phyloP scores from a whole-genome alignment of 805 yeast species.

The Allodekkera sacchari region DNA sequence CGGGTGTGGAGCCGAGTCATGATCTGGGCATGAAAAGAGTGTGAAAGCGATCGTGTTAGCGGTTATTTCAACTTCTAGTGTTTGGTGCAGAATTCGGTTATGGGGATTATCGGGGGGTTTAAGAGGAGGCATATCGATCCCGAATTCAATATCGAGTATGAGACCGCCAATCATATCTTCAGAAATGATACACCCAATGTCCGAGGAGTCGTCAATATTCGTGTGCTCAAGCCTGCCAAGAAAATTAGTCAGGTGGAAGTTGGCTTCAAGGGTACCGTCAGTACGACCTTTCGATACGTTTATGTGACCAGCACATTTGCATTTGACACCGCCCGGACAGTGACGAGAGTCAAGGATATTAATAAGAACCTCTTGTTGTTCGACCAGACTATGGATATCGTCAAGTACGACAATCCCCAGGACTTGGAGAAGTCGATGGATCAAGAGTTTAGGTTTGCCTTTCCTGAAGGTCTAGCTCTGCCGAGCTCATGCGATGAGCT shows the following conservation, averaged over 20 bases:
- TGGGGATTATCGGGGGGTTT: not conserved
- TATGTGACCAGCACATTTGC: constrained; percentile 2
- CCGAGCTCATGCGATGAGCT: constrained; percentile 2
- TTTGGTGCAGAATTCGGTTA: no score
- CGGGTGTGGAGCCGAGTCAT: no score
- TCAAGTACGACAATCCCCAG: not conserved
- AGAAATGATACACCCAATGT: constrained; percentile 3
- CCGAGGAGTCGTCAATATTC: constrained; percentile 1
- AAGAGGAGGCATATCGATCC: not conserved
- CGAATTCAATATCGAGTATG: constrained; percentile 1
- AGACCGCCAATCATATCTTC: constrained; percentile 1
- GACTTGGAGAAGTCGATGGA: not conserved
- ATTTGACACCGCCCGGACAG: constrained; percentile 1
- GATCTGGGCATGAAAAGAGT: no score
- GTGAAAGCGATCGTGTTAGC: no score
- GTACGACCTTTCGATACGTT: constrained; percentile 1
- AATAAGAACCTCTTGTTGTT: not conserved
- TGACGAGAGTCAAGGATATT: constrained; percentile 2
- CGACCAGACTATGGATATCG: not conserved
- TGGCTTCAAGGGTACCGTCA: constrained; percentile 2
- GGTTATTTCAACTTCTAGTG: no score
- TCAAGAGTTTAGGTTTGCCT: not conserved
- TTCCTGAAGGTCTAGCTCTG: not conserved
- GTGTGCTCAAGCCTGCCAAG: not conserved
- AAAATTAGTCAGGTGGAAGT: constrained; percentile 1